Conservation (phyloP, 2,329 filamentous ascomycete genomes). For the Hypoxylon sp. region DNA sequence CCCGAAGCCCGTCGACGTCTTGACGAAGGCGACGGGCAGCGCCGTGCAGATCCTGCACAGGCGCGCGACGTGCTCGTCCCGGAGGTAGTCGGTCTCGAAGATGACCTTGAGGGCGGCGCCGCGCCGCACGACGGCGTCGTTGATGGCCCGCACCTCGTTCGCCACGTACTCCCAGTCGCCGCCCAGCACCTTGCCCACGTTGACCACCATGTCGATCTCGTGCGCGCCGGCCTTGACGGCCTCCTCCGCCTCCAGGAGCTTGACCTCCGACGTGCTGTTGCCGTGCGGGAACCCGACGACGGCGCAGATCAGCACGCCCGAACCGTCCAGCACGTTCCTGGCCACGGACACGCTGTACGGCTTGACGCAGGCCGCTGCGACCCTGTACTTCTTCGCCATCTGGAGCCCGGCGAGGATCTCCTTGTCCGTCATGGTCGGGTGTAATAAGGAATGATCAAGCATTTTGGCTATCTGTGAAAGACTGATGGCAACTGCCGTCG, state of each 20-base stretch:
- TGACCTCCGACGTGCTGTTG: constrained; percentile 65
- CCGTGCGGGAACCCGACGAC: constrained; percentile 73
- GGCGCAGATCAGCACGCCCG: constrained; percentile 64
- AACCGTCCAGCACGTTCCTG: constrained; percentile 59
- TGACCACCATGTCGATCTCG: constrained; percentile 72
- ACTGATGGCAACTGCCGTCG: constrained; percentile 55
- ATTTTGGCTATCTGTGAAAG: constrained; percentile 62
- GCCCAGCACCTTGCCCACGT: constrained; percentile 68
- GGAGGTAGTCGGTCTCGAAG: constrained; percentile 70
- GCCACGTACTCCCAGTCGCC: constrained; percentile 68
- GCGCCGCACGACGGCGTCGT: constrained; percentile 58
- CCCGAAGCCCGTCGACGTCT: constrained; percentile 71
- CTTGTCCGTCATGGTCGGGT: constrained; percentile 70
- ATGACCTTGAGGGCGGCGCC: constrained; percentile 69
- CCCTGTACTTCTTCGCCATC: constrained; percentile 60
- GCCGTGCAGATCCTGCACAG: constrained; percentile 67
- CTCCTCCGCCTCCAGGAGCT: constrained; percentile 63
- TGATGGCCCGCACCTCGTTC: constrained; percentile 63
- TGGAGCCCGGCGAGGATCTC: constrained; percentile 63
- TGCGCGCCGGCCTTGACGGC: constrained; percentile 61
- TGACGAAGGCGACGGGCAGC: constrained; percentile 66
- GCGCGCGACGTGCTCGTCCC: constrained; percentile 60
- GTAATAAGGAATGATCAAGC: constrained; percentile 72
- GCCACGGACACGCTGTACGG: constrained; percentile 66
- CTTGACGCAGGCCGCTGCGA: constrained; percentile 69